Evolutionary conservation across 352 stramenopile species (phyloP).

Genomic region (Chrysophaeum taylorii): DNA sequence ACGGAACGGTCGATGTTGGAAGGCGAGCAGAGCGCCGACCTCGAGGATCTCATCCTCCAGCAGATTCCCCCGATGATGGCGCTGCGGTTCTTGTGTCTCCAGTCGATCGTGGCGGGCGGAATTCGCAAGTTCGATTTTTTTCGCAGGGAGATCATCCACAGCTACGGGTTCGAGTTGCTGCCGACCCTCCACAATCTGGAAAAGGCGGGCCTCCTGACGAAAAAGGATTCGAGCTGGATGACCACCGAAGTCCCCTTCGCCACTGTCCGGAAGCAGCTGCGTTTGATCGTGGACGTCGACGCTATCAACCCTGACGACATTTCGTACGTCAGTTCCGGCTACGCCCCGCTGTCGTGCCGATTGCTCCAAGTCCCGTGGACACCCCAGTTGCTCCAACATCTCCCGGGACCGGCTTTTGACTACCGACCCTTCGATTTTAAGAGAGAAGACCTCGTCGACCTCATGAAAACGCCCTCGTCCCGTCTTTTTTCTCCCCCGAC

Average conservation of each 20-base stretch:
- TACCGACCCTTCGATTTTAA: not conserved
- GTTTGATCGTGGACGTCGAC: conserved; percentile 87
- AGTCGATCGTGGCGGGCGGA: conserved; percentile 78
- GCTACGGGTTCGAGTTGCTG: conserved; percentile 90
- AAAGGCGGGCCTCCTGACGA: conserved; percentile 73
- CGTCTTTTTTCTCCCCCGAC: no score
- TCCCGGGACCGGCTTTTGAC: conserved; percentile 24
- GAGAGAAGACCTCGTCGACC: not conserved
- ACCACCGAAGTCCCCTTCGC: conserved; percentile 59
- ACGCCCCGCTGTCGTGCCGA: conserved; percentile 79
- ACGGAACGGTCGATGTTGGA: conserved; percentile 87
- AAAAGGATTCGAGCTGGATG: no score
- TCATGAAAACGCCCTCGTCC: not conserved
- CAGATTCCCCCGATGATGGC: conserved; percentile 76
- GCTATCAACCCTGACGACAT: conserved; percentile 81
- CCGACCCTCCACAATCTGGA: conserved; percentile 84
- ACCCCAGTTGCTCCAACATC: conserved; percentile 30
- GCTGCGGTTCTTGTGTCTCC: conserved; percentile 79
- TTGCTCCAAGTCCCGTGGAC: conserved; percentile 70
- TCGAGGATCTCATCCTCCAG: conserved; percentile 86
- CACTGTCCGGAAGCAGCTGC: conserved; percentile 70
- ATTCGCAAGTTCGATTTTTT: conserved; percentile 88
- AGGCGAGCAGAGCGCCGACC: conserved; percentile 82
- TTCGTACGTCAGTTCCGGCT: conserved; percentile 76
- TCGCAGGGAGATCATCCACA: conserved; percentile 82